phyloP scores from a whole-genome alignment of 75 land plant genomes.

The Cunninghamia lanceolata region DNA sequence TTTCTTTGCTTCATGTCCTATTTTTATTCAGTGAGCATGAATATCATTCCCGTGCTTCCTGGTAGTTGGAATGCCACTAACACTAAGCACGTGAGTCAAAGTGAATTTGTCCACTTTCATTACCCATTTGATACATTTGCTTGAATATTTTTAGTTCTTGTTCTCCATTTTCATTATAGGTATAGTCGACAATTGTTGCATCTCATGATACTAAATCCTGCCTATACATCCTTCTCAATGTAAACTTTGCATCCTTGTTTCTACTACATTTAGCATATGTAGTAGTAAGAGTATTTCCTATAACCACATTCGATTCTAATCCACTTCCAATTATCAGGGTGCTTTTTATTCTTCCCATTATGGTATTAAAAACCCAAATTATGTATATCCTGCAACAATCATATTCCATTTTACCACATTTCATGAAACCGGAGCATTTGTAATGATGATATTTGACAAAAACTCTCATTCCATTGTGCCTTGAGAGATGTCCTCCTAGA shows the following conservation, averaged over 20 bases:
- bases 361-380: too few species aligned
- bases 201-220: conserved; percentile 46
- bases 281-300: conserved; percentile 2
- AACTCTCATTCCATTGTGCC: too few species aligned
- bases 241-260: conserved; percentile 11
- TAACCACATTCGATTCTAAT: neutral
- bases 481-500: too few species aligned
- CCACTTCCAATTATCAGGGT: conserved; percentile 22
- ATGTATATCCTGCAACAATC: too few species aligned
- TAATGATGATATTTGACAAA: too few species aligned
- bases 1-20: conserved; percentile 31
- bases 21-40: conserved; percentile 33
- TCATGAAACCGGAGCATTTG: too few species aligned
- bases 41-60: conserved; percentile 28
- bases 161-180: conserved; percentile 16
- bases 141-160: conserved; percentile 26
- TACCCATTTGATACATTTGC: conserved; percentile 53
- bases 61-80: conserved; percentile 42
- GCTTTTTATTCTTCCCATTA: too few species aligned
- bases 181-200: conserved; percentile 40
- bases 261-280: conserved; percentile 17
- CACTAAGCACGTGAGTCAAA: conserved; percentile 34
- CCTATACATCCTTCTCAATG: conserved; percentile 29
- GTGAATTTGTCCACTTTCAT: conserved; percentile 52
- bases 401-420: too few species aligned